phyloP scores from a whole-genome alignment of 2,329 filamentous ascomycete genomes.

The Harringtonia aguacate region DNA sequence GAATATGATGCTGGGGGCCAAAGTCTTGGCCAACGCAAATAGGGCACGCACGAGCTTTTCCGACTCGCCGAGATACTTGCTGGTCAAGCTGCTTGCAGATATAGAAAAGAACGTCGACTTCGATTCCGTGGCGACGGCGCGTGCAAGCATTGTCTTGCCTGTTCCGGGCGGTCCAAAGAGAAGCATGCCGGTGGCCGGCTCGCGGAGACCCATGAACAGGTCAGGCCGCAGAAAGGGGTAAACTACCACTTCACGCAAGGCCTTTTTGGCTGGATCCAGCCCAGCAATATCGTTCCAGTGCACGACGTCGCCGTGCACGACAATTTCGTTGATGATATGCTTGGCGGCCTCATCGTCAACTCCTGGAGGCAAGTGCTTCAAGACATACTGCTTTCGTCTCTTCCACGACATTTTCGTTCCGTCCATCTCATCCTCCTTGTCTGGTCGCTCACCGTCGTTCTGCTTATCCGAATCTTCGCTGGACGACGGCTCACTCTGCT shows the following conservation, averaged over 20 bases:
- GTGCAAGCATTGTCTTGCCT: constrained; percentile 94
- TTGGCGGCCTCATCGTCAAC: constrained; percentile 75
- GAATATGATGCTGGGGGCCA: constrained; percentile 94
- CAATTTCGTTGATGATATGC: constrained; percentile 92
- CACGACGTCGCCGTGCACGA: constrained; percentile 88
- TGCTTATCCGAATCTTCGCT: constrained; percentile 9
- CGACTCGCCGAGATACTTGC: constrained; percentile 91
- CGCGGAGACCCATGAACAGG: constrained; percentile 87
- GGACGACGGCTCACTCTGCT: constrained; percentile 9
- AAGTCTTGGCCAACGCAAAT: constrained; percentile 76
- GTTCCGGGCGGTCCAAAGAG: constrained; percentile 96
- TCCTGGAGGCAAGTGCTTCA: constrained; percentile 71
- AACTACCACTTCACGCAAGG: constrained; percentile 89
- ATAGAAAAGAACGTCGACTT: constrained; percentile 96
- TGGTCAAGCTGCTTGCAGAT: constrained; percentile 85
- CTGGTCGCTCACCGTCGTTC: constrained; percentile 2
- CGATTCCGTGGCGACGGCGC: constrained; percentile 89
- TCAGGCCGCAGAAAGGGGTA: constrained; percentile 95
- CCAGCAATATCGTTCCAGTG: constrained; percentile 92
- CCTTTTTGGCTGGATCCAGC: constrained; percentile 79
- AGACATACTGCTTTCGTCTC: constrained; percentile 48
- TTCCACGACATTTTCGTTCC: constrained; percentile 35
- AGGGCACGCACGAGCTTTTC: constrained; percentile 92
- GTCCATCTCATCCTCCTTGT: constrained; percentile 3
- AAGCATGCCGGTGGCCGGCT: constrained; percentile 90